A percentile compares a stretch with the other conserved stretches of the same genome.
phyloP scores from a whole-genome alignment of 2,329 filamentous ascomycete species.

The Dothideomycetes sp. region DNA sequence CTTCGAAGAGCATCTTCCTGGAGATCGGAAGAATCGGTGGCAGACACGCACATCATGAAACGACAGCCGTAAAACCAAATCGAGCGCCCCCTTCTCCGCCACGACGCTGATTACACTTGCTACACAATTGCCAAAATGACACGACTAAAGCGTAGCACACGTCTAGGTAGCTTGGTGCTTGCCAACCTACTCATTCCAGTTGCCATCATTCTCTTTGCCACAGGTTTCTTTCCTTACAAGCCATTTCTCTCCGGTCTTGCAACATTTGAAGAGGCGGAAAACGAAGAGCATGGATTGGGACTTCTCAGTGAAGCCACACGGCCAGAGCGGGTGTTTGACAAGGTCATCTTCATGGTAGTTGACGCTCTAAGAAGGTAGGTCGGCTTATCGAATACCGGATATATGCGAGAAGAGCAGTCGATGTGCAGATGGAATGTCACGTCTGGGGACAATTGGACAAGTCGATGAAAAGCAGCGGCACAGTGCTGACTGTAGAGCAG shows the following conservation, averaged over 20 bases:
- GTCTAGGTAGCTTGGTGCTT: slow-evolving; percentile 37
- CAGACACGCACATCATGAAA: too few relatives aligned
- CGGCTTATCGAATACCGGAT: too few relatives aligned
- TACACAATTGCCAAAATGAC: too few relatives aligned
- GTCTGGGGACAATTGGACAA: too few relatives aligned
- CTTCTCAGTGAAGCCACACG: slow-evolving; percentile 34
- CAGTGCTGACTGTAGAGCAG: slow-evolving; percentile 35
- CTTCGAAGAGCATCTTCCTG: too few relatives aligned
- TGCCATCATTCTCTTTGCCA: slow-evolving; percentile 60
- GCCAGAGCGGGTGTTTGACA: slow-evolving; percentile 66
- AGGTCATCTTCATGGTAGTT: slow-evolving; percentile 92
- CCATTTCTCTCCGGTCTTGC: slow-evolving; percentile 82
- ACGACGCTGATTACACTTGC: too few relatives aligned
- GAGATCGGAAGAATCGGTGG: too few relatives aligned
- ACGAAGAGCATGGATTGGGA: slow-evolving; percentile 9
- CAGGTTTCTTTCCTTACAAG: slow-evolving; percentile 96
- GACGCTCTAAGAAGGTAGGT: slow-evolving; percentile 79
- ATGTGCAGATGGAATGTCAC: background rate
- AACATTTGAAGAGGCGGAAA: slow-evolving; percentile 15
- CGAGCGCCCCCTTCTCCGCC: too few relatives aligned
- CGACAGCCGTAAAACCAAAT: too few relatives aligned
- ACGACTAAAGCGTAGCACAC: background rate
- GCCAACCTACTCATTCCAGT: slow-evolving; percentile 71
- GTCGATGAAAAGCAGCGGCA: background rate
- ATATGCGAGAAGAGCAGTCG: background rate